phyloP scores from a whole-genome alignment of 108 stramenopile genomes.

The Thalassiosira profunda region DNA sequence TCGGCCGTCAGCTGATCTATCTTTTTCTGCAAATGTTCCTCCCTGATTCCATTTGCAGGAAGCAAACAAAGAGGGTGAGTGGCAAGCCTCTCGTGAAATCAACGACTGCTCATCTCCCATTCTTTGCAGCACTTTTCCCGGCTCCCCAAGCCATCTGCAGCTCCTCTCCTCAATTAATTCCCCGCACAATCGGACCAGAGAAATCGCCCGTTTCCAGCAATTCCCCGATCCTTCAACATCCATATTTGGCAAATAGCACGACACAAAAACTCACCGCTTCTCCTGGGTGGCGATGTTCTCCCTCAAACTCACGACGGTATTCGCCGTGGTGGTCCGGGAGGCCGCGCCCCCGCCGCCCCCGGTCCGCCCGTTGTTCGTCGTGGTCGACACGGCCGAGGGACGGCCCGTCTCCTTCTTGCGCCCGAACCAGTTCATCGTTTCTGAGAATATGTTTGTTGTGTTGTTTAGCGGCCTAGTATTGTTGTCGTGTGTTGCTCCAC shows the following conservation, averaged over 20 bases:
- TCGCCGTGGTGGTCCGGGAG: conserved; percentile 28
- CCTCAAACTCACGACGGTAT: conserved; percentile 56
- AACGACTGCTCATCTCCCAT: too few species aligned
- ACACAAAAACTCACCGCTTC: conserved; percentile 69
- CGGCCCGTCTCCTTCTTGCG: conserved; percentile 24
- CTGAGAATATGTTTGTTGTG: too few species aligned
- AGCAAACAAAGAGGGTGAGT: neutral
- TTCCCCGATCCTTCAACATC: neutral
- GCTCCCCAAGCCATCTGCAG: too few species aligned
- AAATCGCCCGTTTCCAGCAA: too few species aligned
- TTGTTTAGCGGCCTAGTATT: too few species aligned
- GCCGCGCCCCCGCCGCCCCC: conserved; percentile 16
- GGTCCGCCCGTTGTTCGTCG: neutral
- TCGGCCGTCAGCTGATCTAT: conserved; percentile 81
- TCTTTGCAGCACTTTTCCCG: too few species aligned
- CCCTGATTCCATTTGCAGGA: conserved; percentile 27
- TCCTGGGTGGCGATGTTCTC: conserved; percentile 86
- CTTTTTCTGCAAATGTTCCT: conserved; percentile 84
- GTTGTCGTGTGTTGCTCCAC: too few species aligned
- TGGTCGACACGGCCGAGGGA: conserved; percentile 40
- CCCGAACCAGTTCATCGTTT: conserved; percentile 50
- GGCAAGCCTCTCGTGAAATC: too few species aligned
- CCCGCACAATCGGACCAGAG: too few species aligned
- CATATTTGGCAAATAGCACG: too few species aligned
- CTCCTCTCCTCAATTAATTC: too few species aligned